These are phyloP conservation scores for Falciphora oryzae DNA, from an alignment of 2,329 filamentous ascomycete species.

Conservation along the genomic window DNA sequence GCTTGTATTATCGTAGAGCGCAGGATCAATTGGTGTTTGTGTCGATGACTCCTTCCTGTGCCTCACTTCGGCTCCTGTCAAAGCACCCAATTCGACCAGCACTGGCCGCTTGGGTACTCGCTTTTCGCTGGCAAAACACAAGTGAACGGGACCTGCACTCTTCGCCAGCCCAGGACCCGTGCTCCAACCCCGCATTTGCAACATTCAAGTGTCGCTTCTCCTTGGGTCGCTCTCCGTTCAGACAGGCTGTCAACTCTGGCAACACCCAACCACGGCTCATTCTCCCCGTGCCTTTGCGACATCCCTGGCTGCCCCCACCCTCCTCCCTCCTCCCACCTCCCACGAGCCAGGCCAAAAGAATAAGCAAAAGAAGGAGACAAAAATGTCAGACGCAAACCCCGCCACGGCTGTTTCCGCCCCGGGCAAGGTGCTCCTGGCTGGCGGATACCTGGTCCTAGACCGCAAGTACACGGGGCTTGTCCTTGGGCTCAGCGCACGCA, in stretches of 20 bases:
- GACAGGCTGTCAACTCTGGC: not conserved
- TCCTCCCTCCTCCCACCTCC: no score
- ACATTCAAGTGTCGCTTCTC: not conserved
- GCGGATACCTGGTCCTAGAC: constrained; percentile 93
- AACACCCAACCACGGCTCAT: not conserved
- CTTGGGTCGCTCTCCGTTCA: not conserved
- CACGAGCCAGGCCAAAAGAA: not conserved
- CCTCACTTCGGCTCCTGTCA: not conserved
- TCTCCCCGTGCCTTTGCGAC: not conserved
- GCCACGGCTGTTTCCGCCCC: constrained; percentile 74
- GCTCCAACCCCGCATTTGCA: not conserved
- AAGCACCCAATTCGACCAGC: not conserved
- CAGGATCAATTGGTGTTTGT: not conserved
- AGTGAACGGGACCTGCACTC: not conserved
- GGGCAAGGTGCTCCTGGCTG: constrained; percentile 91
- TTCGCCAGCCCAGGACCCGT: not conserved
- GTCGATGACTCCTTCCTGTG: not conserved
- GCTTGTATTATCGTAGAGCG: not conserved
- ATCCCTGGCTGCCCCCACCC: not conserved
- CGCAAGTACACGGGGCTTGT: constrained; percentile 73
- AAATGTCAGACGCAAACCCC: constrained; percentile 20
- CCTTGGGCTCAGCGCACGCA: constrained; percentile 60
- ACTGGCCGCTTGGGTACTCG: not conserved
- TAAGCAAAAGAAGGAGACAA: not conserved
- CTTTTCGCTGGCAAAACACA: not conserved